Conservation (phyloP, 371 early-diverging fungal species). For the Batrachochytrium dendrobatidis region DNA sequence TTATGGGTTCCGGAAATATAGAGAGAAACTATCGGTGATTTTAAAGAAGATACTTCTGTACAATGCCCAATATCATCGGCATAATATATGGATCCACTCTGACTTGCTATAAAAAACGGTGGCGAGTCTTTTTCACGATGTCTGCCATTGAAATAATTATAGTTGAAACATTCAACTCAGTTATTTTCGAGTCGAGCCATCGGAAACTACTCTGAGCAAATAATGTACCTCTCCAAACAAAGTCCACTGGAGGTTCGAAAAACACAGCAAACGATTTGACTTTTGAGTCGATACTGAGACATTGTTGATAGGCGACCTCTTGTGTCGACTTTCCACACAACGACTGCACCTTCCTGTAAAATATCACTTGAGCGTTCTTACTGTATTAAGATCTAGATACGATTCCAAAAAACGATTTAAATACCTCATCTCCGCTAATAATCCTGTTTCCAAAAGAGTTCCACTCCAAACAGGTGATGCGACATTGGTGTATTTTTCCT, state of each 20-base stretch:
- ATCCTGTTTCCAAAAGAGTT: conserved; percentile 31
- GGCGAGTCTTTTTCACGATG: conserved; percentile 18
- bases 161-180: background rate
- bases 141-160: background rate
- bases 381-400: background rate
- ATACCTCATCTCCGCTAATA: conserved; percentile 35
- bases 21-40: conserved; percentile 16
- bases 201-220: too few species aligned
- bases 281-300: conserved; percentile 38
- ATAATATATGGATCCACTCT: conserved; percentile 29
- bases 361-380: background rate
- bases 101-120: conserved; percentile 32
- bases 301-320: conserved; percentile 30
- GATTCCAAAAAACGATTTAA: background rate
- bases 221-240: too few species aligned
- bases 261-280: conserved; percentile 15
- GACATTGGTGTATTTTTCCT: conserved; percentile 28
- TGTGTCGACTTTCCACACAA: conserved; percentile 44
- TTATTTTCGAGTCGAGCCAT: background rate
- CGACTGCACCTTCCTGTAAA: conserved; percentile 33
- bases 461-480: conserved; percentile 35
- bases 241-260: too few species aligned
- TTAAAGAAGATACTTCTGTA: conserved; percentile 16
- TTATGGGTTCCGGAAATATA: conserved; percentile 21
- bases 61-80: conserved; percentile 47